Base-by-base conservation (phyloP, 1,139 yeast species). In the Yamadazyma pseudoaaseri region DNA sequence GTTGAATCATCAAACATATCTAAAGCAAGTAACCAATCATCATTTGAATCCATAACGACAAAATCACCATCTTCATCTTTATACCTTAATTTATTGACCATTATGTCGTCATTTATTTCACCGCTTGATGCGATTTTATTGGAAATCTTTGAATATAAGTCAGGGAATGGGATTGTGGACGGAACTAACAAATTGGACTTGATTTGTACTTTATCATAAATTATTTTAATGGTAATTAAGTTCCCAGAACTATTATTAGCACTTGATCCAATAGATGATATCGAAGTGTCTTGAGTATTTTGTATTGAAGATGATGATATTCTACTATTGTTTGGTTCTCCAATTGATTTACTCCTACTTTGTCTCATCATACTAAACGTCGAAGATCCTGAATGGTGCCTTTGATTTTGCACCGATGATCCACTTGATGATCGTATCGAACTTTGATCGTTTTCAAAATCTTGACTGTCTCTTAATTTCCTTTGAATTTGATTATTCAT, bases 11-110 rank as follows among this genome's bases (percentile, higher is more conserved):
- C 71, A 25, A 74, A 55, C 74, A 73, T 71, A 41, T 74, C 80
- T 35, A 71, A 60, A 3, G 80, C 81, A 42, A 76, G 65, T 17
- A 52, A 50, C 82, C 81, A 76, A 56, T 92, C 76, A 37, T 90
- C 97, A 44, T 84, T 86, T 27, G 90, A 79, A 49, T 81, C 87
- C 63, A 92, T 79, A 34, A 86, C 81, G 31, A 92, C 95, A 56
- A 79, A 84, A 56, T 92, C 98, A 13, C 95, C 97, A 56, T 92
- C 98, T 58, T 92, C 98, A 60, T 92, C 98, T 55, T 81, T 81
- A 53, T 89, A 92, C 56, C 83, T 83, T 42, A 92, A 70, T 50
- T 81, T 75, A 42, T 57, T 63, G 26, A 67, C 70, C 36, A 58
- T 47, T 10, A 64, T 58, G 43, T 65, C 73, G 35, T 62, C 68